Conservation (phyloP, 2,329 filamentous ascomycete species). For the Emergomyces africanus region DNA sequence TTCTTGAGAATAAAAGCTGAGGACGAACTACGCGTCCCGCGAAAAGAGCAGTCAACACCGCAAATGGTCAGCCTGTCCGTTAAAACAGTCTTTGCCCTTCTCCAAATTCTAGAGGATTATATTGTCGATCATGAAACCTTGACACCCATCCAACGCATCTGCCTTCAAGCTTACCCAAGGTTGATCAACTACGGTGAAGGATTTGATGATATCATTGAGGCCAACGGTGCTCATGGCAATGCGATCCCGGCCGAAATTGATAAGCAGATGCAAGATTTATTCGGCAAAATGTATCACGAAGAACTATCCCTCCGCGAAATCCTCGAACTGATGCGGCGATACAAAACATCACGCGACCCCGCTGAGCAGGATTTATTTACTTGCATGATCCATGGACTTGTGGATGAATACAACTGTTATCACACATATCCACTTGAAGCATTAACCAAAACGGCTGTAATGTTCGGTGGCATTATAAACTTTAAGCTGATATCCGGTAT, state of each 20-base stretch:
- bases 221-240: conserved; percentile 71
- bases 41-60: conserved; percentile 50
- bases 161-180: conserved; percentile 83
- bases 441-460: conserved; percentile 83
- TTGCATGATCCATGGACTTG: conserved; percentile 96
- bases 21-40: conserved; percentile 63
- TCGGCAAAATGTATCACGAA: conserved; percentile 94
- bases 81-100: conserved; percentile 68
- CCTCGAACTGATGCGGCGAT: conserved; percentile 68
- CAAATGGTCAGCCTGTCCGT: conserved; percentile 67
- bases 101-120: conserved; percentile 65
- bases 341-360: conserved; percentile 76
- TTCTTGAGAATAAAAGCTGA: conserved; percentile 78
- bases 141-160: conserved; percentile 69
- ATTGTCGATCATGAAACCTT: conserved; percentile 51
- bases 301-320: conserved; percentile 79
- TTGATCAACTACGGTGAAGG: conserved; percentile 94
- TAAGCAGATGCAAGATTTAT: conserved; percentile 90
- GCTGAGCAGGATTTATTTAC: conserved; percentile 89
- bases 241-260: conserved; percentile 66
- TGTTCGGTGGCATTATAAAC: conserved; percentile 91
- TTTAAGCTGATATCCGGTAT: conserved; percentile 83
- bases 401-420: conserved; percentile 95
- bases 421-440: conserved; percentile 93
- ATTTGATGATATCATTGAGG: conserved; percentile 81